These are phyloP conservation scores for Alternaria longipes DNA, from an alignment of 2,329 filamentous ascomycete genomes.

Conservation along the genomic window DNA sequence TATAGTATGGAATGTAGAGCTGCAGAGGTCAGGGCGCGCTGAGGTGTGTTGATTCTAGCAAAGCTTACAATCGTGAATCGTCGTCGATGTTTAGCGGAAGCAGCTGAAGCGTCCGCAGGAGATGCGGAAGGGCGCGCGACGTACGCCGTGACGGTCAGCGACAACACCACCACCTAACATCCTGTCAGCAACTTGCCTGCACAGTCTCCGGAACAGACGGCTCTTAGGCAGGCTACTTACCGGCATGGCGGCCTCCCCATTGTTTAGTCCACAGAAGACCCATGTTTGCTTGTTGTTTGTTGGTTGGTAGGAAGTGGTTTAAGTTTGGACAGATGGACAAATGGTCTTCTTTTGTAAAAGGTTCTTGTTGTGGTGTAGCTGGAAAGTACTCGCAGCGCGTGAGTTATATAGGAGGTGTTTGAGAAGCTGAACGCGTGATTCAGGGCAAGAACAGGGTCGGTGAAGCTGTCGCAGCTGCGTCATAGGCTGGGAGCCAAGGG, in stretches of 20 bases:
- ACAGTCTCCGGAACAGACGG: constrained; percentile 12
- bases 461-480: constrained; percentile 11
- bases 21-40: background rate
- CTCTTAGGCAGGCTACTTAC: constrained; percentile 36
- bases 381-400: background rate
- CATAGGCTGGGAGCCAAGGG: constrained; percentile 22
- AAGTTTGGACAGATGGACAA: constrained; percentile 3
- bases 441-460: constrained; percentile 15
- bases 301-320: constrained; percentile 7
- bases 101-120: constrained; percentile 62
- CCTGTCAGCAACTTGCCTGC: constrained; percentile 30
- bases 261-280: constrained; percentile 59
- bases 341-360: background rate
- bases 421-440: constrained; percentile 24
- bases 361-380: constrained; percentile 11
- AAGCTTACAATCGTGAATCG: constrained; percentile 39
- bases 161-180: constrained; percentile 59
- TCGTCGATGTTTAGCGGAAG: constrained; percentile 57
- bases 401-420: constrained; percentile 25
- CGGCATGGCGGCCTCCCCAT: constrained; percentile 55
- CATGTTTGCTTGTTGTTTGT: constrained; percentile 44
- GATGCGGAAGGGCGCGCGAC: constrained; percentile 62
- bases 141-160: constrained; percentile 62
- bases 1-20: background rate
- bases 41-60: accelerated